Evolutionary conservation across 2,329 filamentous ascomycete species (phyloP), one percentile per base, ranked within the genome.

Genomic region (Fusarium sulawesiense): DNA sequence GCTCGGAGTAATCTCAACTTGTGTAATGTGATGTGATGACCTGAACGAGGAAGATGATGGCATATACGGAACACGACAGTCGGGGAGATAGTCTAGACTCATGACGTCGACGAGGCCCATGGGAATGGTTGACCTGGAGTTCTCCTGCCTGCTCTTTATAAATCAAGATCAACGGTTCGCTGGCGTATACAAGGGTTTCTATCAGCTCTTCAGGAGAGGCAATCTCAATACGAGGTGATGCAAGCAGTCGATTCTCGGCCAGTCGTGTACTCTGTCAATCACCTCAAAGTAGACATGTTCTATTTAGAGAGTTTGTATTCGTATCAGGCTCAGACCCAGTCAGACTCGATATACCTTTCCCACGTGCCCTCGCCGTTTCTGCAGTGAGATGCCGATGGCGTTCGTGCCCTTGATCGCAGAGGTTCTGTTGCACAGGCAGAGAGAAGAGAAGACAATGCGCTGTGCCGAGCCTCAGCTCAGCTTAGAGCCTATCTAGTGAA

Each of bases 351-450:
- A 14, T 21, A 51, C 18, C 21, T 51, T 51, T 68, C 45, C 72
- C 72, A 73, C 68, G 68, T 66, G 50, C 49, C 66, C 72, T 55
- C 42, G 23, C 27, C 18, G 34, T 54, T 51, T 45, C 63, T 72
- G 72, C 56, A 21, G 72, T 73, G 72, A 37, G 62, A 70, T 65
- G 62, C 60, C 56, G 70, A 74, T 74, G 72, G 72, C 68, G 72
- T 74, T 59, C 56, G 32, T 61, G 56, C 56, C 60, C 57, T 56
- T 68, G 56, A 50, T 42, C 54, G 57, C 55, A 51, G 67, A 70
- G 40, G 56, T 51, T 58, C 41, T 16, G 72, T 71, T 63, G 40
- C 45, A 71, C 66, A 50, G 7, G 27, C 1, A 29, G 44, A 49
- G 30, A 49, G 30, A 20, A 9, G 41, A 25, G 41, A 21, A 23